Evolutionary conservation across 768 basidiomycete species (phyloP).

Genomic region (Mycena kentingensis): DNA sequence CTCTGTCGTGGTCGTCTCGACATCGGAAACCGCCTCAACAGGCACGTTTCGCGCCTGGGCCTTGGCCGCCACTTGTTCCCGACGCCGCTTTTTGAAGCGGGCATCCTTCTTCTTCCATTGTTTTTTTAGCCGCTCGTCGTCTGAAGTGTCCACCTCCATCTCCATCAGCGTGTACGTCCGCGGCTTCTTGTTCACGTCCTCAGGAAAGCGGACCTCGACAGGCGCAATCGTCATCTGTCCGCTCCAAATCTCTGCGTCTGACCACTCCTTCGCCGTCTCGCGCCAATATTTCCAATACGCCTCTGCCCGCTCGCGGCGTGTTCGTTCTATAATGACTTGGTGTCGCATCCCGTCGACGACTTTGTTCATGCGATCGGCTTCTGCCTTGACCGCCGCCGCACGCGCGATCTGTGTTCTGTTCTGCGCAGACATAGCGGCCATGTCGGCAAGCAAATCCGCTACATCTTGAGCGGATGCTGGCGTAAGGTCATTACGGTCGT

Average conservation of each 20-base stretch:
- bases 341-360: neutral
- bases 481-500: neutral
- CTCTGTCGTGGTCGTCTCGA: slow-evolving; percentile 1
- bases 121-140: slow-evolving; percentile 11
- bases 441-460: slow-evolving; percentile 1
- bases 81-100: neutral
- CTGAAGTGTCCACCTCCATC: slow-evolving; percentile 5
- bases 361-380: neutral
- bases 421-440: slow-evolving; percentile 4
- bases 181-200: no score
- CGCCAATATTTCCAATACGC: slow-evolving; percentile 10
- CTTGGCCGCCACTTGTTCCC: neutral
- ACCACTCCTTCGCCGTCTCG: slow-evolving; percentile 6
- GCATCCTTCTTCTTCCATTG: slow-evolving; percentile 4
- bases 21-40: slow-evolving; percentile 9
- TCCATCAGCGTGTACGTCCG: no score
- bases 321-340: slow-evolving; percentile 1
- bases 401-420: slow-evolving; percentile 1
- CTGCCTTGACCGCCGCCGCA: slow-evolving; percentile 1
- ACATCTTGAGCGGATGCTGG: neutral
- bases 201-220: neutral
- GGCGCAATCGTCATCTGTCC: slow-evolving; percentile 4
- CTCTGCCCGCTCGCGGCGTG: slow-evolving; percentile 8
- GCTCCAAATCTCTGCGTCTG: slow-evolving; percentile 5
- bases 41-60: slow-evolving; percentile 4